Evolutionary conservation across 495 filamentous ascomycete species (phyloP).

Genomic region (Aspergillus heteromorphus): DNA sequence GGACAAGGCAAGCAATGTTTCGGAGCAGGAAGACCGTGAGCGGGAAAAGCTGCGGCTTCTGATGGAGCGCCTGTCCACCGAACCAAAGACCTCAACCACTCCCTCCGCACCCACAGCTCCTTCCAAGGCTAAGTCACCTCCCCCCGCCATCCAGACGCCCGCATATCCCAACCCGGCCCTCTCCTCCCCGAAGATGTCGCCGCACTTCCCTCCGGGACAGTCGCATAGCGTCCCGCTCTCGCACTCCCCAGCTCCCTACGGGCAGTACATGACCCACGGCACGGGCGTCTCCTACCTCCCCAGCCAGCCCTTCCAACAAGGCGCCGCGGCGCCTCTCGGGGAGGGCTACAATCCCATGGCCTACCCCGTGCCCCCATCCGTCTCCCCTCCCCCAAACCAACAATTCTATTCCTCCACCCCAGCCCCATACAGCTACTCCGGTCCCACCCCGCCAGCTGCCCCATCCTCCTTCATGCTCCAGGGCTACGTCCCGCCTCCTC

Average conservation of each 20-base stretch:
- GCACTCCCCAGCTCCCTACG: constrained; percentile 40
- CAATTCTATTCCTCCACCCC: constrained; percentile 39
- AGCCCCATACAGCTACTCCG: constrained; percentile 31
- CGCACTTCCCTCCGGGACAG: constrained; percentile 39
- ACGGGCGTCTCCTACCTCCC: constrained; percentile 25
- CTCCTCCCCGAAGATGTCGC: constrained; percentile 39
- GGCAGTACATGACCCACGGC: constrained; percentile 31
- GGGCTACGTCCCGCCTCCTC: constrained; percentile 87
- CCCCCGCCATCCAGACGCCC: constrained; percentile 36
- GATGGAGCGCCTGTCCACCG: constrained; percentile 94
- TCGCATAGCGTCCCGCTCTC: constrained; percentile 29
- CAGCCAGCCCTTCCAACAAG: constrained; percentile 43
- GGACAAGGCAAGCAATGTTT: constrained; percentile 60
- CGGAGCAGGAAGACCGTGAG: constrained; percentile 75
- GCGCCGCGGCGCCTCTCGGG: constrained; percentile 39
- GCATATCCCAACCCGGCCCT: constrained; percentile 31
- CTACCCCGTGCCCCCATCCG: constrained; percentile 45
- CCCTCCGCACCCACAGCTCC: constrained; percentile 37
- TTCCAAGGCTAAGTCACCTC: constrained; percentile 39
- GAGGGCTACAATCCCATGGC: constrained; percentile 53
- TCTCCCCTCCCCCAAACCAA: constrained; percentile 41
- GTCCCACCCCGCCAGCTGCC: constrained; percentile 32
- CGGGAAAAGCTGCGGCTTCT: constrained; percentile 77
- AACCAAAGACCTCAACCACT: constrained; percentile 45
- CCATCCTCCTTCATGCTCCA: constrained; percentile 54